phyloP scores from a whole-genome alignment of 306 rosid genomes.

The Dryas alaskensis region DNA sequence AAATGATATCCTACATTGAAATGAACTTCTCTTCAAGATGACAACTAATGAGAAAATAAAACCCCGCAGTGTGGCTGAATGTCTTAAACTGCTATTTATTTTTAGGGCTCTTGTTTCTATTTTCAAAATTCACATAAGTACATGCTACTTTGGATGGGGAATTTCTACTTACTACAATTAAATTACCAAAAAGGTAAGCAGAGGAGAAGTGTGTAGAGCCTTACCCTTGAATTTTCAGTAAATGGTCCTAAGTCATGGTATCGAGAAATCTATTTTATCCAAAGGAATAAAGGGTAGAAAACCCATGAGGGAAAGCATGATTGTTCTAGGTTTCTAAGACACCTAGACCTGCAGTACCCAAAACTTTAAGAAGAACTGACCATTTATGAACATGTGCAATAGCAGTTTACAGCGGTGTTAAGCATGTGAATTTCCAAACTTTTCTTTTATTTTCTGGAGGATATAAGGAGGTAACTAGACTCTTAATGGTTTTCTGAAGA shows the following conservation, averaged over 20 bases:
- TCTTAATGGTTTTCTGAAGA: not conserved
- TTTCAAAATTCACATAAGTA: not conserved
- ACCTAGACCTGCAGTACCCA: not conserved
- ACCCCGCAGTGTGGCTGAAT: not conserved
- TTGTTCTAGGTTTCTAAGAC: not conserved
- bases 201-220: not conserved
- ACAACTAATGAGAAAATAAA: not conserved
- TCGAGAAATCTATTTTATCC: not conserved
- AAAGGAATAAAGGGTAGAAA: not conserved
- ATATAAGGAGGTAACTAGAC: not conserved
- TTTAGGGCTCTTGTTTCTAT: constrained; percentile 1
- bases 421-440: not conserved
- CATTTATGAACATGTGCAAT: not conserved
- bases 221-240: not conserved
- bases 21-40: not conserved
- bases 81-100: not conserved
- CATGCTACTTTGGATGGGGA: not conserved
- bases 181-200: not conserved
- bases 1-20: not conserved
- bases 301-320: not conserved
- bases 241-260: not conserved
- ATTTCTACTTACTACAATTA: not conserved
- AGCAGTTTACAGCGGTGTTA: not conserved
- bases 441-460: not conserved
- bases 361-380: not conserved